Evolutionary conservation across 371 early-diverging fungal species (phyloP), one percentile per base, ranked within the genome.

Genomic region (Entomophthora muscae): DNA sequence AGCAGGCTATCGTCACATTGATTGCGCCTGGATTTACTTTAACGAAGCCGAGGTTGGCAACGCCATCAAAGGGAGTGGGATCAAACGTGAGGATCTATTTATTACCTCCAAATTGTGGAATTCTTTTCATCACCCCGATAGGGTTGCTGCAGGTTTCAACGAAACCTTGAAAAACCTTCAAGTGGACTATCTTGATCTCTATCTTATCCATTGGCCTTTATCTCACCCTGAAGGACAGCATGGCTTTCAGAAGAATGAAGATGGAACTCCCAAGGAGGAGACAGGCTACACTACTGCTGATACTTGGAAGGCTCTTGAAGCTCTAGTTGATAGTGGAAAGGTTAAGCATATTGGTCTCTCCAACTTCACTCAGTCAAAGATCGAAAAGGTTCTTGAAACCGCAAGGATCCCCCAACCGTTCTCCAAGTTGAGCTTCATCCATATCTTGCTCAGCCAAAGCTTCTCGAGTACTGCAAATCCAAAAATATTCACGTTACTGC

Each of bases 181-280:
- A 33, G 63, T 78, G 32, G 76, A 80, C 3, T 86, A 88, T 69
- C 61, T 89, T n/a, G 88, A 88, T 69, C 72, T 88, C 24, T 88
- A 84, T 69, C 70, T 88, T 53, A 78, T 88, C 32, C 89, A 90
- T 65, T 86, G 81, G 76, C 86, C 87, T 27, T 64, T 75, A 53
- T 68, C 73, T 26, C 69, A 71, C 42, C 68, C 71, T 13, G 69
- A 70, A 57, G 72, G 71, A 67, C 68, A 33, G 22, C 22, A n/a
- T 22, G n/a, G 23, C 0, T 61, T 61, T 17, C 61, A 1, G 13
- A 32, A 0, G 12, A 33, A 30, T 33, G n/a, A 31, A 10, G 33
- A 61, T 21, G n/a, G 30, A 1, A 32, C 0, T 42, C 42, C 42
- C 10, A 32, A 28, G 21, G 13, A 1, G 2, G 61, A 32, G 42